Evolutionary conservation across 768 basidiomycete species (phyloP).

Genomic region (Rhodotorula sphaerocarpa): DNA sequence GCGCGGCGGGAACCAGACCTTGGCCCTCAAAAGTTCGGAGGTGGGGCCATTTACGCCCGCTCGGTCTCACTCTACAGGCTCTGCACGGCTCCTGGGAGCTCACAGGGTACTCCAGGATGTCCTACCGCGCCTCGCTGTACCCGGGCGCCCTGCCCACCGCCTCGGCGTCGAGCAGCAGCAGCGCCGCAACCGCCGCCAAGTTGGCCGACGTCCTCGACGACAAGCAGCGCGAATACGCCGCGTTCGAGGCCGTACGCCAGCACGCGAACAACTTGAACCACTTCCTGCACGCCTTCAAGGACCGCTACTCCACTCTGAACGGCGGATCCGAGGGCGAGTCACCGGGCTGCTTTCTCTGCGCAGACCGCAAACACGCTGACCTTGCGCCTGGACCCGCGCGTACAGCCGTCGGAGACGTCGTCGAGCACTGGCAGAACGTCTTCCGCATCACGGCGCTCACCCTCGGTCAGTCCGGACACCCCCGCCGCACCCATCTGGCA

Average conservation of each 20-base stretch:
- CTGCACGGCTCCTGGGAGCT: no score
- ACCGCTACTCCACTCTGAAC: constrained; percentile 26
- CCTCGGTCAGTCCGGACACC: constrained; percentile 14
- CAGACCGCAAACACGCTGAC: no score
- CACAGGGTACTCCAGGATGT: no score
- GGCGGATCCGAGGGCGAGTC: constrained; percentile 28
- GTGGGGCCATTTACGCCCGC: no score
- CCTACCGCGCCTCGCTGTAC: constrained; percentile 16
- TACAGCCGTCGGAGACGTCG: constrained; percentile 34
- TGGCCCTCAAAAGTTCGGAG: not conserved
- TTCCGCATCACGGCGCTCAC: constrained; percentile 37
- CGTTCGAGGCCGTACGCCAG: constrained; percentile 19
- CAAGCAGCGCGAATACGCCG: constrained; percentile 35
- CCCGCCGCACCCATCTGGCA: not conserved
- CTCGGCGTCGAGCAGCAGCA: not conserved
- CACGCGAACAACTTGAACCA: constrained; percentile 18
- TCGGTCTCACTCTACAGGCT: no score
- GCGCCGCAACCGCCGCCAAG: not conserved
- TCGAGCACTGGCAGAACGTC: constrained; percentile 39
- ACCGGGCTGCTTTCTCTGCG: no score
- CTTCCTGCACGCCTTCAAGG: constrained; percentile 16
- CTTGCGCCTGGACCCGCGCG: rapidly evolving
- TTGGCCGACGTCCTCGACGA: constrained; percentile 17
- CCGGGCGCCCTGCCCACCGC: not conserved
- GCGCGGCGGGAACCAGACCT: not conserved